These are phyloP conservation scores for Cystobasidium onofrii DNA, from an alignment of 768 basidiomycete genomes.

Conservation along the genomic window DNA sequence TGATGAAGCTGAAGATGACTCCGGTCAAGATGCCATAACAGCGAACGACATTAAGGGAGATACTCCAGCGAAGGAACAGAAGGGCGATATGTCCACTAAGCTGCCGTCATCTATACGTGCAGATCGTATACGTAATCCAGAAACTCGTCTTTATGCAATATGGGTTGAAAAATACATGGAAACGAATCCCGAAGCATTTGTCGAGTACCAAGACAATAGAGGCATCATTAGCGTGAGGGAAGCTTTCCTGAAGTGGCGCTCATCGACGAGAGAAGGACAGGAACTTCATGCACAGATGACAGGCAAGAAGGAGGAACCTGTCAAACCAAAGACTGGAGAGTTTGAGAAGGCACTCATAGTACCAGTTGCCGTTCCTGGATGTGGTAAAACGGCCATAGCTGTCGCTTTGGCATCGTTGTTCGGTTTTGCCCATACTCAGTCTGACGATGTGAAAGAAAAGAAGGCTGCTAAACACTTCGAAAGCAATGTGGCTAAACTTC, in stretches of 20 bases:
- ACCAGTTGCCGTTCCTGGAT: conserved; percentile 84
- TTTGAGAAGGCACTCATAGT: conserved; percentile 69
- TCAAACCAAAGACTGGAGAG: conserved; percentile 38
- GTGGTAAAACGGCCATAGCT: conserved; percentile 85
- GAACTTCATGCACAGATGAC: conserved; percentile 43
- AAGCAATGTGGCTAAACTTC: conserved; percentile 57
- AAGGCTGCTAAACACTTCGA: conserved; percentile 53
- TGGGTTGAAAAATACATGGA: conserved; percentile 77
- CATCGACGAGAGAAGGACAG: conserved; percentile 50
- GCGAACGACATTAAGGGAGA: conserved; percentile 51
- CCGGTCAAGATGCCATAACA: conserved; percentile 36
- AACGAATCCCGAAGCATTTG: conserved; percentile 56
- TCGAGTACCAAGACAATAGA: conserved; percentile 58
- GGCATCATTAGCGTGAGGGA: conserved; percentile 81
- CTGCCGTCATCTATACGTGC: conserved; percentile 8
- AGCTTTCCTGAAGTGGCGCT: conserved; percentile 63
- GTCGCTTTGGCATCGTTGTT: conserved; percentile 73
- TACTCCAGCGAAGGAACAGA: conserved; percentile 34
- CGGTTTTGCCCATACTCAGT: conserved; percentile 82
- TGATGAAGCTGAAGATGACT: conserved; percentile 24
- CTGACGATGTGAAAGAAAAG: conserved; percentile 75
- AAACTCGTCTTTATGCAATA: conserved; percentile 67
- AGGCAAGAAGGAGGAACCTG: conserved; percentile 38
- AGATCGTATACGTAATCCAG: conserved; percentile 61
- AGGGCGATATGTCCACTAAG: background rate